A percentile compares a stretch with the other conserved stretches of the same genome.
phyloP scores from a whole-genome alignment of 176 grass and related monocot genomes.

The Tuctoria greenei region DNA sequence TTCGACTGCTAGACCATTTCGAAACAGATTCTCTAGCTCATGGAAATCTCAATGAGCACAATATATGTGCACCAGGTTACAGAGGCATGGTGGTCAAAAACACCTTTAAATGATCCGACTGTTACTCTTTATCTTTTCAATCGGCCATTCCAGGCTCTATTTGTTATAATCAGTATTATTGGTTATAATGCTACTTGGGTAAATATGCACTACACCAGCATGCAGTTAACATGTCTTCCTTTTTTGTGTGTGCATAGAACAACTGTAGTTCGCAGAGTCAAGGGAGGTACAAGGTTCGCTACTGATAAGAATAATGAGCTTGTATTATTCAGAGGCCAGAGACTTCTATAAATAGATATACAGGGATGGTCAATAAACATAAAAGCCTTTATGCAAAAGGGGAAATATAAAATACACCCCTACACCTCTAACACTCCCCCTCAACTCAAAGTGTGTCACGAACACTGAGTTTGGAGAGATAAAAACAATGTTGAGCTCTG shows the following conservation, averaged over 20 bases:
- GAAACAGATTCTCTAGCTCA: background rate
- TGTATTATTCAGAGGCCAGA: too few species aligned
- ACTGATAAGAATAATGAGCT: too few species aligned
- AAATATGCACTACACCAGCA: background rate
- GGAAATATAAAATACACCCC: too few species aligned
- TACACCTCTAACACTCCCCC: too few species aligned
- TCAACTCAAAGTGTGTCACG: too few species aligned
- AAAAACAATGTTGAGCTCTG: too few species aligned
- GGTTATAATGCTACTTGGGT: constrained; percentile 19
- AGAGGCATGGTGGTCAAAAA: constrained; percentile 14
- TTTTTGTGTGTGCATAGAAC: background rate
- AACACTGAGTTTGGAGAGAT: too few species aligned
- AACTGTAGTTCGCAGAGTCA: background rate
- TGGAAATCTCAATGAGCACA: constrained; percentile 19
- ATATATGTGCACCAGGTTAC: background rate
- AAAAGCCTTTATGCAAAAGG: too few species aligned
- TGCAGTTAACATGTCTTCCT: background rate
- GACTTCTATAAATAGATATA: too few species aligned
- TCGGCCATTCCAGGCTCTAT: constrained; percentile 3
- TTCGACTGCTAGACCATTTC: constrained; percentile 6
- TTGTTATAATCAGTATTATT: background rate
- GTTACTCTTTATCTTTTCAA: background rate
- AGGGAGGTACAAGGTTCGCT: background rate
- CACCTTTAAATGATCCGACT: constrained; percentile 25
- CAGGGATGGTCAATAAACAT: too few species aligned